Evolutionary conservation across 2,329 filamentous ascomycete genomes (phyloP).

Genomic region (Beauveria medogensis): DNA sequence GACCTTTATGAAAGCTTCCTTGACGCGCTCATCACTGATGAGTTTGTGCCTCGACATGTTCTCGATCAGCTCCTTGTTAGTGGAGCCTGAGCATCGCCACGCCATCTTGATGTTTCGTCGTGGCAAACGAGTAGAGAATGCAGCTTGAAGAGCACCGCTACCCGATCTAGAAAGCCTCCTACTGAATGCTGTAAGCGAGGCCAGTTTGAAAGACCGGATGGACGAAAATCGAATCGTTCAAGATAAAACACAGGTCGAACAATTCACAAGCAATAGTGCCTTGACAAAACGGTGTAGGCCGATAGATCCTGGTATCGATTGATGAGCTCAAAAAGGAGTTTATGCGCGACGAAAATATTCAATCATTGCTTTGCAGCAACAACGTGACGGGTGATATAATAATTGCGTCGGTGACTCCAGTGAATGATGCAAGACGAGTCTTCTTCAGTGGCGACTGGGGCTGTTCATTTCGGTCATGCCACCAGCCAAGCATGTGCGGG

Average conservation of each 20-base stretch:
- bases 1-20: conserved; percentile 67
- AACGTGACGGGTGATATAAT: neutral
- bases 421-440: neutral
- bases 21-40: conserved; percentile 64
- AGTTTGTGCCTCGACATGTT: conserved; percentile 67
- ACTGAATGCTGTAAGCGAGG: neutral
- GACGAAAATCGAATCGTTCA: neutral
- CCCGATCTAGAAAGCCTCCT: neutral
- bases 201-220: neutral
- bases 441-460: neutral
- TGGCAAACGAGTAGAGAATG: neutral
- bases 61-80: conserved; percentile 67
- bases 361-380: neutral
- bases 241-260: neutral
- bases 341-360: neutral
- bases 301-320: neutral
- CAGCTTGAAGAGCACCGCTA: conserved; percentile 2
- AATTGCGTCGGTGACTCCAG: neutral
- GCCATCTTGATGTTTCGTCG: conserved; percentile 55
- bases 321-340: neutral
- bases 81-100: conserved; percentile 73
- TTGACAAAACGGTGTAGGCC: neutral
- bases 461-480: neutral
- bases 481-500: conserved; percentile 1
- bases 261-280: neutral